phyloP scores from a whole-genome alignment of 116 monocot genomes.

The Iris pallida region DNA sequence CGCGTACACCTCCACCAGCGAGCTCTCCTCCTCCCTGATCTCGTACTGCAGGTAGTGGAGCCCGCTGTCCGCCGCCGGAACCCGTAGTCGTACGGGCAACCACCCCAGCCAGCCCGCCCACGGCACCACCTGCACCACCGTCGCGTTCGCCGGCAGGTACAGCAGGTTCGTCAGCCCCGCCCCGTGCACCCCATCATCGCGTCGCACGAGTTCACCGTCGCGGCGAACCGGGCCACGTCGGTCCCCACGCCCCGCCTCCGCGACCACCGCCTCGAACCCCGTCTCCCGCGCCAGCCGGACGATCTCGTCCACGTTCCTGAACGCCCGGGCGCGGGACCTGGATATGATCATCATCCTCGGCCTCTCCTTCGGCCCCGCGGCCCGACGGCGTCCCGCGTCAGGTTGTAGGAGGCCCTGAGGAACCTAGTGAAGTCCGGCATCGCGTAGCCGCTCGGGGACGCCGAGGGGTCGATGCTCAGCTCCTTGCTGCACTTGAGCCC shows the following conservation, averaged over 20 bases:
- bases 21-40: slow-evolving; percentile 48
- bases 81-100: slow-evolving; percentile 32
- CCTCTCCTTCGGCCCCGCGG: slow-evolving; percentile 4
- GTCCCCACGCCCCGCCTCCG: slow-evolving; percentile 20
- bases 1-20: slow-evolving; percentile 33
- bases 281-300: slow-evolving; percentile 27
- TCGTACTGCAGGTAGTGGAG: slow-evolving; percentile 52
- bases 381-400: slow-evolving; percentile 18
- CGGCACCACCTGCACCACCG: slow-evolving; percentile 56
- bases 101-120: slow-evolving; percentile 41
- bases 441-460: slow-evolving; percentile 23
- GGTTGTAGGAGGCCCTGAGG: slow-evolving; percentile 23
- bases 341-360: slow-evolving; percentile 55
- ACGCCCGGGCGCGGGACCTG: slow-evolving; percentile 32
- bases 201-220: slow-evolving; percentile 37
- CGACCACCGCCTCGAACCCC: slow-evolving; percentile 31
- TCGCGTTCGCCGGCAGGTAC: slow-evolving; percentile 40
- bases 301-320: slow-evolving; percentile 38
- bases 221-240: slow-evolving; percentile 16
- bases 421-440: slow-evolving; percentile 37
- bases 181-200: slow-evolving; percentile 76
- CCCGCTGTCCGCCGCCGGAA: slow-evolving; percentile 30
- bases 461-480: slow-evolving; percentile 35
- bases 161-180: slow-evolving; percentile 59
- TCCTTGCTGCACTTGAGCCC: slow-evolving; percentile 45